Evolutionary conservation across 2,329 filamentous ascomycete species (phyloP).

Genomic region (Diaporthe ilicicola): DNA sequence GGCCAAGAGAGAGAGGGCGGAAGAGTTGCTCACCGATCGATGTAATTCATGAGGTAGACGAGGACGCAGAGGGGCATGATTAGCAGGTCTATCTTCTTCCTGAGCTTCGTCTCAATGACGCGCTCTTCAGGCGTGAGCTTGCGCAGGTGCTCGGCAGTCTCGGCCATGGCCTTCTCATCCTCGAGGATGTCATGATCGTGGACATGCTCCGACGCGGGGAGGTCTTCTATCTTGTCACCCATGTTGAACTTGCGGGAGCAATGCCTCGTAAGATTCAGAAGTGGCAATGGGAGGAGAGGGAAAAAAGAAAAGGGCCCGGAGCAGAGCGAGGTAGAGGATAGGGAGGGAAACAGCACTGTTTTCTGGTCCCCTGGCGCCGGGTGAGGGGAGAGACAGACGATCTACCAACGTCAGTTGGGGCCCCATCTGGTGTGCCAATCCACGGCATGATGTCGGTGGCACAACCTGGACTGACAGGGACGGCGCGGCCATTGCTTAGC

Average conservation of each 20-base stretch:
- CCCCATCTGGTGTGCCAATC: not conserved
- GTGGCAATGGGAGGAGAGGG: not conserved
- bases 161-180: constrained; percentile 24
- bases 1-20: not conserved
- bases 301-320: not conserved
- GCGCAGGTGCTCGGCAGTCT: constrained; percentile 12
- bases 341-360: not conserved
- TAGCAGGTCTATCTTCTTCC: constrained; percentile 71
- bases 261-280: not conserved
- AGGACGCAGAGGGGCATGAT: constrained; percentile 73
- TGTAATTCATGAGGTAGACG: constrained; percentile 77
- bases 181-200: constrained; percentile 21
- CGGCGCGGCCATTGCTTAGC: not conserved
- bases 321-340: not conserved
- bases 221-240: constrained; percentile 26
- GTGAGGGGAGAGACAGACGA: constrained; percentile 4
- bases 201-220: constrained; percentile 25
- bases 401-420: not conserved
- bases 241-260: not conserved
- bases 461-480: constrained; percentile 13
- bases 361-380: constrained; percentile 3
- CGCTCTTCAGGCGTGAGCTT: constrained; percentile 36
- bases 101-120: constrained; percentile 62
- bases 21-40: constrained; percentile 51
- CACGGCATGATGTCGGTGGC: constrained; percentile 22